Percentiles rank a stretch among this genome's conserved stretches.
Evolutionary conservation across 1,284 basidiomycete species (phyloP).

Genomic region (Afroboletus lepidellus): DNA sequence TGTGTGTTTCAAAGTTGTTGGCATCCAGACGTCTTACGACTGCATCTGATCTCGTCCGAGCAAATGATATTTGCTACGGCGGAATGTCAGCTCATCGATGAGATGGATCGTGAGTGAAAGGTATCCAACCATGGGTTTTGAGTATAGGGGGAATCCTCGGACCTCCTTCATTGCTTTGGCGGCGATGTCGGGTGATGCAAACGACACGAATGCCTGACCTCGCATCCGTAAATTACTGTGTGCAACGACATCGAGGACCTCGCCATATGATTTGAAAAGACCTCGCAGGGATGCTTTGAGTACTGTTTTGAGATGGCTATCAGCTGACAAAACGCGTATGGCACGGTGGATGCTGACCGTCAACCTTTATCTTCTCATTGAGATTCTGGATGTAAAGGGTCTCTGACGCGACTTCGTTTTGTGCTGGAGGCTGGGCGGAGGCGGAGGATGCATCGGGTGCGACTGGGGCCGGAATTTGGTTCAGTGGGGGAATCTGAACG

Average conservation of each 20-base stretch:
- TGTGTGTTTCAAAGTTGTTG: constrained; percentile 72
- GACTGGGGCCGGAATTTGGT: constrained; percentile 39
- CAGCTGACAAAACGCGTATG: constrained; percentile 4
- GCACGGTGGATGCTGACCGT: constrained; percentile 48
- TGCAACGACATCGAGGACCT: constrained; percentile 89
- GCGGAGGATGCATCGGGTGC: constrained; percentile 33
- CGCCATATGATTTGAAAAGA: constrained; percentile 92
- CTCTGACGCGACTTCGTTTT: constrained; percentile 61
- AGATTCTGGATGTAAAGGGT: constrained; percentile 97
- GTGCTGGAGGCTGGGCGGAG: constrained; percentile 31
- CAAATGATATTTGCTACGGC: constrained; percentile 88
- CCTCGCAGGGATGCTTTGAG: constrained; percentile 87
- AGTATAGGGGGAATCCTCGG: constrained; percentile 91
- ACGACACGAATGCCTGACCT: constrained; percentile 97
- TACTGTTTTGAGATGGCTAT: constrained; percentile 44
- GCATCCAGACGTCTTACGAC: constrained; percentile 77
- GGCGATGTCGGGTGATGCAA: constrained; percentile 78
- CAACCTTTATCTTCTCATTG: constrained; percentile 93
- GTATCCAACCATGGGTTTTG: constrained; percentile 85
- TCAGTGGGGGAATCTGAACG: constrained; percentile 28
- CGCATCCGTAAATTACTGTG: constrained; percentile 95
- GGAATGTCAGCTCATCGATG: constrained; percentile 7
- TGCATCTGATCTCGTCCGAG: constrained; percentile 84
- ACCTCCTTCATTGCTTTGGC: constrained; percentile 91
- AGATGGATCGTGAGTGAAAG: not conserved